These are phyloP conservation scores for Yarrowia bubula DNA, from an alignment of 805 yeast species.

Conservation along the genomic window DNA sequence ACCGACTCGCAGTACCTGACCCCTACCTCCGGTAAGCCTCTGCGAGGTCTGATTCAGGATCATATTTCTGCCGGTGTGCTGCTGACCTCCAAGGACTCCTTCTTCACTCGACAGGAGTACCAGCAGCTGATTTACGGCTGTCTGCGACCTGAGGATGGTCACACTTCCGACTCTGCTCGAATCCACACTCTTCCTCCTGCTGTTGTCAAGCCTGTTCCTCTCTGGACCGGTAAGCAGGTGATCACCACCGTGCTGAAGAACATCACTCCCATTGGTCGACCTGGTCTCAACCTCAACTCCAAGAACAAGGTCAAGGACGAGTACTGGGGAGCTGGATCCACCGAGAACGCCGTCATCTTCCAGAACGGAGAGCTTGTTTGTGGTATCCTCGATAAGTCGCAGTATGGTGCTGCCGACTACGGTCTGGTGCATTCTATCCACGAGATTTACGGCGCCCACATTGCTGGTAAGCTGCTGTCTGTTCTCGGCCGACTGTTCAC, in stretches of 20 bases:
- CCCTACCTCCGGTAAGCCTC: constrained; percentile 97
- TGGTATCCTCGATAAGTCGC: constrained; percentile 96
- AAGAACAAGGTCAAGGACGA: constrained; percentile 89
- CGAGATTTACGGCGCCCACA: constrained; percentile 86
- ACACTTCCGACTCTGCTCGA: constrained; percentile 54
- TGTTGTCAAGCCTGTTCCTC: constrained; percentile 74
- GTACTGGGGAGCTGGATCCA: constrained; percentile 86
- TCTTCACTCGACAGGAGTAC: constrained; percentile 85
- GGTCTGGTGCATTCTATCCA: constrained; percentile 96
- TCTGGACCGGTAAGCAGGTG: constrained; percentile 98
- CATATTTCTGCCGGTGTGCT: constrained; percentile 99
- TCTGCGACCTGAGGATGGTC: constrained; percentile 96
- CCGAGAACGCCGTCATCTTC: constrained; percentile 84
- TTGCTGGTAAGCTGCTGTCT: constrained; percentile 70
- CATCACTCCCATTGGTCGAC: constrained; percentile 80
- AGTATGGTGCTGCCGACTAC: constrained; percentile 95
- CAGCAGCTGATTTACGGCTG: constrained; percentile 93
- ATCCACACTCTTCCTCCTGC: constrained; percentile 88
- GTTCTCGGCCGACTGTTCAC: constrained; percentile 96
- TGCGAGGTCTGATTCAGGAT: constrained; percentile 98
- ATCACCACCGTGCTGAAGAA: constrained; percentile 88
- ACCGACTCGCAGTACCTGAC: constrained; percentile 97
- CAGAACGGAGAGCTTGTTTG: constrained; percentile 80
- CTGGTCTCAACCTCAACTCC: constrained; percentile 83
- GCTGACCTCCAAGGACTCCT: constrained; percentile 90